A percentile compares a stretch with the other conserved stretches of the same genome.
Evolutionary conservation across 2,329 filamentous ascomycete genomes (phyloP).

Genomic region (Mollisia scopiformis): DNA sequence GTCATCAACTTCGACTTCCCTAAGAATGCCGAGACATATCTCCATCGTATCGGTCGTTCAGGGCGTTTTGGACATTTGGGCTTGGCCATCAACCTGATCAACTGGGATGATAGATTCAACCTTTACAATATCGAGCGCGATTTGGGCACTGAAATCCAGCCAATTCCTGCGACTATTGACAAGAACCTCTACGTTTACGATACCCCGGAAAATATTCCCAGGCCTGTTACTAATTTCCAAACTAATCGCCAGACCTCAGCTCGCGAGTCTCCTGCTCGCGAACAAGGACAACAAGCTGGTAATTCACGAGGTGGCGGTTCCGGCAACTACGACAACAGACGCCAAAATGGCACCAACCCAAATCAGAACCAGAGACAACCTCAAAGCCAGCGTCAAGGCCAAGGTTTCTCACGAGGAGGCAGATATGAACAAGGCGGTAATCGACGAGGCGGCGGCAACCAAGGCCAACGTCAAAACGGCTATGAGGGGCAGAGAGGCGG

Average conservation of each 20-base stretch:
- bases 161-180: conserved; percentile 93
- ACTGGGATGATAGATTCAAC: conserved; percentile 99
- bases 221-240: conserved; percentile 64
- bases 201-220: conserved; percentile 90
- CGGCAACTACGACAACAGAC: conserved; percentile 31
- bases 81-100: conserved; percentile 98
- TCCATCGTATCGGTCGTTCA: conserved; percentile 97
- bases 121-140: conserved; percentile 98
- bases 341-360: conserved; percentile 30
- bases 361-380: conserved; percentile 31
- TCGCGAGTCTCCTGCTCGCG: conserved; percentile 18
- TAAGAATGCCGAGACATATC: conserved; percentile 98
- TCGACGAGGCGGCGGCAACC: conserved; percentile 32
- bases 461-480: conserved; percentile 34
- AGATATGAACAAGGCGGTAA: conserved; percentile 29
- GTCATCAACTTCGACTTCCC: conserved; percentile 99
- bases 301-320: conserved; percentile 28
- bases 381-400: conserved; percentile 31
- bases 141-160: conserved; percentile 93
- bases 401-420: conserved; percentile 33
- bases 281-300: conserved; percentile 30
- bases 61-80: conserved; percentile 96
- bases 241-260: conserved; percentile 36
- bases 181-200: conserved; percentile 99
- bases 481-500: conserved; percentile 36